Evolutionary conservation across 495 filamentous ascomycete species (phyloP).

Genomic region (Hamigera avellanea): DNA sequence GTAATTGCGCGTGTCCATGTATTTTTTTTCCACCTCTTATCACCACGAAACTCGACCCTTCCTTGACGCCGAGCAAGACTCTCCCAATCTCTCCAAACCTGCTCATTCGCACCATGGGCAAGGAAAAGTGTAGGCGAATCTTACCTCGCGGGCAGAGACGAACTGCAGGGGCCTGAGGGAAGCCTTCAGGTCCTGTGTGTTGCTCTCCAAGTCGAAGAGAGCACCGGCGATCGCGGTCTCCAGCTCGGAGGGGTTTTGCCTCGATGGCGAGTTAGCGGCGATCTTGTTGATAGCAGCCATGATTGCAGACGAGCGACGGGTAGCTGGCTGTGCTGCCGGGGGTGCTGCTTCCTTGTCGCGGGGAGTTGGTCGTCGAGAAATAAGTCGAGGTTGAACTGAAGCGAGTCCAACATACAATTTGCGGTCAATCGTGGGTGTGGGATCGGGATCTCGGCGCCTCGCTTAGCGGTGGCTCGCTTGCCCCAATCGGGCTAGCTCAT

Average conservation of each 20-base stretch:
- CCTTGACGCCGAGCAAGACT: no score
- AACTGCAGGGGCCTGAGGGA: constrained; percentile 93
- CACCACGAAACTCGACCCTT: no score
- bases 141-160: constrained; percentile 94
- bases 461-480: constrained; percentile 28
- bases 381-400: constrained; percentile 5
- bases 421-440: constrained; percentile 12
- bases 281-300: constrained; percentile 91
- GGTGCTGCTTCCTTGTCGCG: constrained; percentile 22
- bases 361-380: constrained; percentile 15
- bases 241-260: constrained; percentile 86
- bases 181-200: constrained; percentile 89
- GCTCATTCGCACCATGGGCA: not conserved
- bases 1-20: no score
- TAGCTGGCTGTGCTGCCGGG: constrained; percentile 29
- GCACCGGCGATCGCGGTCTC: constrained; percentile 89
- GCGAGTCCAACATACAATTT: not conserved
- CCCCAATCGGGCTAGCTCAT: constrained; percentile 13
- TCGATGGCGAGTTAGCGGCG: constrained; percentile 86
- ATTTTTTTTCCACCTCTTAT: no score
- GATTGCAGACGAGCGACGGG: constrained; percentile 32
- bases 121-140: constrained; percentile 36
- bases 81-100: not conserved
- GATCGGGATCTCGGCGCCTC: constrained; percentile 26
- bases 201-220: constrained; percentile 95